Evolutionary conservation across 148 eudicot species (phyloP), one percentile per base, ranked within the genome.

Genomic region (Spergularia marina): DNA sequence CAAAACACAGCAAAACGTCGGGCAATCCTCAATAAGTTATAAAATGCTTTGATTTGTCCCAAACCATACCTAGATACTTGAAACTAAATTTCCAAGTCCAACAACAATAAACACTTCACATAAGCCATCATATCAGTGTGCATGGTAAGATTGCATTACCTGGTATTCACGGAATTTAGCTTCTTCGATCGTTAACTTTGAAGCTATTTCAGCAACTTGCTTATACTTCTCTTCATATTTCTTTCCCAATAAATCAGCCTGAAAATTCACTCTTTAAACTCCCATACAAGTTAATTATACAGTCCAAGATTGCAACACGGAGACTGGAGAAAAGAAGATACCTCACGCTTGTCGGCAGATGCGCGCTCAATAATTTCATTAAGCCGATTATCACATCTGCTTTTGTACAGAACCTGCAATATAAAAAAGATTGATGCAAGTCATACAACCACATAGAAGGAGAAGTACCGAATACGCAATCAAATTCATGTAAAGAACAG

Each of bases 331-430:
- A 36, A 39, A 39, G 21, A 70, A 74, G 60, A 59, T 90, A 95
- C 99, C 97, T 95, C 99, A 53, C 85, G 88, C 85, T 90, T 95
- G 86, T 92, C 99, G 51, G 99, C 92, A 58, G 86, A 71, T 69
- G 97, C 99, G 81, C 99, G 86, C 89, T 95, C 99, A 30, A 93
- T 95, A 52, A 95, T 95, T 85, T 95, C 99, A 88, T 95, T 95
- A 53, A 95, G 97, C 41, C 97, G 86, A 84, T 95, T 95, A 52
- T 95, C 99, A 81, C 99, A 92, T 78, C 94, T 88, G 76, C 99
- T 95, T 87, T 88, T 95, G 82, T 92, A 95, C 59, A 95, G 79
- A 68, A 95, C 99, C 99, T 95, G 78, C 57, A 49, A 62, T 6
- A 66, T 7, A 67, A 80, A 65, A 53, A 70, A 71, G 30, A 74